A percentile compares a stretch with the other conserved stretches of the same genome.
Evolutionary conservation across 2,329 filamentous ascomycete genomes (phyloP).

Genomic region (Bipolaris oryzae): DNA sequence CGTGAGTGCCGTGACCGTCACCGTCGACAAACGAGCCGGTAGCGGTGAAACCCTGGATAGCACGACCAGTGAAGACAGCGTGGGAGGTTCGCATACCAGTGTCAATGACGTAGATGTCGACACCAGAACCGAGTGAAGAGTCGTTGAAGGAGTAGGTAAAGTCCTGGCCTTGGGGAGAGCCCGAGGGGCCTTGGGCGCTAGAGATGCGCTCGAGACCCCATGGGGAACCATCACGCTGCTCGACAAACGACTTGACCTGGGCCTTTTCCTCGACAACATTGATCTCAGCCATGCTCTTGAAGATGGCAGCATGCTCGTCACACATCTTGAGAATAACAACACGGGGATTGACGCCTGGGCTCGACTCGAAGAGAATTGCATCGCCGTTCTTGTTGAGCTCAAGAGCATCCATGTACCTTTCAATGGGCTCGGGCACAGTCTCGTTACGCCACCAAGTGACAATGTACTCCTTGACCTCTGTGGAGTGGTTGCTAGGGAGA

Average conservation of each 20-base stretch:
- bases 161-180: constrained; percentile 34
- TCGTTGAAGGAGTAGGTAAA: constrained; percentile 53
- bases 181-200: constrained; percentile 41
- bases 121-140: constrained; percentile 47
- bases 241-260: constrained; percentile 39
- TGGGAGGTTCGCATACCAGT: constrained; percentile 56
- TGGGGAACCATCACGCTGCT: constrained; percentile 44
- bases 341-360: constrained; percentile 48
- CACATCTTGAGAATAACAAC: constrained; percentile 52
- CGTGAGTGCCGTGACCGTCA: constrained; percentile 58
- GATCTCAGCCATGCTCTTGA: constrained; percentile 51
- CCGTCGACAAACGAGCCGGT: constrained; percentile 44
- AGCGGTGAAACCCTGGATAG: constrained; percentile 50
- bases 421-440: constrained; percentile 13
- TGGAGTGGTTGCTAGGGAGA: constrained; percentile 33
- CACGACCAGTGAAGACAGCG: constrained; percentile 54
- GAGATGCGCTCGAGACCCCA: constrained; percentile 58
- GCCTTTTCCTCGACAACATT: constrained; percentile 51
- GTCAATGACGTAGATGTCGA: constrained; percentile 59
- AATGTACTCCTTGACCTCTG: constrained; percentile 40
- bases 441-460: constrained; percentile 31
- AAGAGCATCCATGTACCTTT: constrained; percentile 24
- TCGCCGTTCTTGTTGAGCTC: constrained; percentile 43
- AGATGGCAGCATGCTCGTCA: constrained; percentile 46
- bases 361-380: constrained; percentile 44